Percentiles rank a stretch among this genome's conserved stretches.
These are phyloP conservation scores for Lanzia echinophila DNA, from an alignment of 2,329 filamentous ascomycete species.

Conservation along the genomic window DNA sequence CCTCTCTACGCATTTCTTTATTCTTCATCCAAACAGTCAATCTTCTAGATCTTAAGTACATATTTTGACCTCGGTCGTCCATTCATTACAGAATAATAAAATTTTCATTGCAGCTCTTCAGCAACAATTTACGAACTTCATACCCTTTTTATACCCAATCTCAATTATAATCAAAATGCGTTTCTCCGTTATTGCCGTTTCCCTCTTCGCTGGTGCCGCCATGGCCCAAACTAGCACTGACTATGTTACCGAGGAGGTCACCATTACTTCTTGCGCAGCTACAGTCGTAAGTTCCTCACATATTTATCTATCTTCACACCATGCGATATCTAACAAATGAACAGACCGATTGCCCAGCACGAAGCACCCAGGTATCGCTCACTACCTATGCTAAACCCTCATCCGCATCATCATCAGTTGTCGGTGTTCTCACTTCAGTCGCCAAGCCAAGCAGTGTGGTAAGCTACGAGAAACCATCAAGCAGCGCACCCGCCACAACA, in stretches of 20 bases:
- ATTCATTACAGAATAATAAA: conserved; percentile 26
- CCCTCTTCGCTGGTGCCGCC: conserved; percentile 11
- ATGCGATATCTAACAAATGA: neutral
- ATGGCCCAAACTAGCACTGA: conserved; percentile 10
- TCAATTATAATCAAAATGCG: conserved; percentile 14
- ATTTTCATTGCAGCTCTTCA: conserved; percentile 18
- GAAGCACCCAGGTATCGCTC: conserved; percentile 5
- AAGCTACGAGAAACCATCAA: no score
- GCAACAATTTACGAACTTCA: conserved; percentile 8
- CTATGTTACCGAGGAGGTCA: conserved; percentile 10
- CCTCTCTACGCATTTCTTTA: conserved; percentile 8
- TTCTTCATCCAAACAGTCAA: conserved; percentile 22
- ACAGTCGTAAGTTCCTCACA: conserved; percentile 1
- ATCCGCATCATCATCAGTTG: neutral
- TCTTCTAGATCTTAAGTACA: conserved; percentile 12
- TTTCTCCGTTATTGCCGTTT: conserved; percentile 16
- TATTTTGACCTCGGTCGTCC: conserved; percentile 30
- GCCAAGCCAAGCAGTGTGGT: neutral
- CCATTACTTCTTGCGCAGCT: conserved; percentile 10
- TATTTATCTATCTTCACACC: neutral
- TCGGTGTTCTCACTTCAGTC: neutral
- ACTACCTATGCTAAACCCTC: conserved; percentile 1
- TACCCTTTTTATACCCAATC: conserved; percentile 1
- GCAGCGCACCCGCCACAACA: neutral
- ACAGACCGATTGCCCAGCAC: conserved; percentile 10